Evolutionary conservation across 192 early-diverging fungal genomes (phyloP).

Genomic region (Umbelopsis sp.): DNA sequence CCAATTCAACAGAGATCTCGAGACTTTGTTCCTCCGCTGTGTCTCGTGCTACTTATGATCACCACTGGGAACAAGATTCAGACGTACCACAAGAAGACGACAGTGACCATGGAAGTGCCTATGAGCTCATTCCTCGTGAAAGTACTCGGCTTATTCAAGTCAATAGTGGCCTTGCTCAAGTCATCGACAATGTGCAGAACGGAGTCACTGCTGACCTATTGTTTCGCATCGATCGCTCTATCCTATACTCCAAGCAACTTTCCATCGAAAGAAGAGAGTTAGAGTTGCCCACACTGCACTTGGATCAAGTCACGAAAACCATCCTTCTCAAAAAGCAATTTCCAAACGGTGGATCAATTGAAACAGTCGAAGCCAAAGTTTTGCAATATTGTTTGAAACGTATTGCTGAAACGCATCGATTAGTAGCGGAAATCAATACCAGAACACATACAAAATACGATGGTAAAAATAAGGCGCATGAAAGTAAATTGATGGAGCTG

Average conservation of each 20-base stretch:
- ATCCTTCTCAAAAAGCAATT: constrained; percentile 65
- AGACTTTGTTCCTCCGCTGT: constrained; percentile 45
- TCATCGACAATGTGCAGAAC: constrained; percentile 7
- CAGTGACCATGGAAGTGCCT: neutral
- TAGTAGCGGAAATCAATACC: constrained; percentile 61
- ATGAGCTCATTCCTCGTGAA: neutral
- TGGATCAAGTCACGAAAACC: constrained; percentile 48
- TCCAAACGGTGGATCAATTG: constrained; percentile 25
- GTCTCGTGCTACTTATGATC: neutral
- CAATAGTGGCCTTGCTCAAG: neutral
- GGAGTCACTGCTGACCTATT: constrained; percentile 13
- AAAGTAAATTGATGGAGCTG: constrained; percentile 63
- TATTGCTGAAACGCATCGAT: constrained; percentile 53
- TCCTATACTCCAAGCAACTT: constrained; percentile 54
- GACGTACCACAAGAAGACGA: neutral
- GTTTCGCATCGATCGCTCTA: constrained; percentile 44
- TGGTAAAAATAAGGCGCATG: constrained; percentile 56
- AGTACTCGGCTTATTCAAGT: neutral
- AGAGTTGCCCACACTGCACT: constrained; percentile 39
- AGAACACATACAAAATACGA: constrained; percentile 67
- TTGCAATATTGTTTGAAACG: constrained; percentile 52
- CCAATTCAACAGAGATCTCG: constrained; percentile 65
- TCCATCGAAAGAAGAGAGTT: constrained; percentile 49
- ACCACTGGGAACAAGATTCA: constrained; percentile 8
- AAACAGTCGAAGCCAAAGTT: constrained; percentile 55